Conservation (phyloP, 2,329 filamentous ascomycete genomes). For the Trichoderma sp. region DNA sequence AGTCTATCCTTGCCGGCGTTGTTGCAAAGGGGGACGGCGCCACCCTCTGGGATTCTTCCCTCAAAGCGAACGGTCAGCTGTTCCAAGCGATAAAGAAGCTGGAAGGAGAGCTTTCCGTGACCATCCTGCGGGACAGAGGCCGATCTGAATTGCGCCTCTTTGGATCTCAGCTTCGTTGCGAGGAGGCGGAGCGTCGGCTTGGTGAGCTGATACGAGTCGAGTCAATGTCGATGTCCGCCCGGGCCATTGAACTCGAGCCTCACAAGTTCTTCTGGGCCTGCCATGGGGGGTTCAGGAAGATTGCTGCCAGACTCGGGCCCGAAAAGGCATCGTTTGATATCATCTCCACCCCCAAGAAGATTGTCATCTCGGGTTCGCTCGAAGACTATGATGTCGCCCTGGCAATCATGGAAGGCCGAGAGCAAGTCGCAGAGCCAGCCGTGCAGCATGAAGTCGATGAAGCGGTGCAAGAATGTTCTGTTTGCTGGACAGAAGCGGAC, state of each 20-base stretch:
- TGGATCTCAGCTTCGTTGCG: neutral
- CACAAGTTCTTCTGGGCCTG: conserved; percentile 38
- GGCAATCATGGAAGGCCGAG: conserved; percentile 8
- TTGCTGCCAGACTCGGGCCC: conserved; percentile 35
- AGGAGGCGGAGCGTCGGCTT: conserved; percentile 19
- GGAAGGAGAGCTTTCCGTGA: neutral
- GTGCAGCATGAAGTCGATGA: conserved; percentile 36
- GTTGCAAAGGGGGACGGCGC: neutral
- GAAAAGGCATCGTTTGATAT: conserved; percentile 40
- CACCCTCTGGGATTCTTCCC: neutral
- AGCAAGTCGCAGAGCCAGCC: neutral
- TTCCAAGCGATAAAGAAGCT: conserved; percentile 12
- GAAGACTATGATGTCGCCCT: conserved; percentile 14
- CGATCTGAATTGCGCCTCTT: conserved; percentile 17
- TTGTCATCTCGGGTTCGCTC: conserved; percentile 38
- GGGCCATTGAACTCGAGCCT: conserved; percentile 36
- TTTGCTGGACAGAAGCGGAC: conserved; percentile 44
- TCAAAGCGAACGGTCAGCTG: neutral
- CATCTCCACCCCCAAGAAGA: conserved; percentile 35
- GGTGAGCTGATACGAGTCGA: conserved; percentile 12
- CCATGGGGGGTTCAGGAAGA: conserved; percentile 39
- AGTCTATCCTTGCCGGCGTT: conserved; percentile 9
- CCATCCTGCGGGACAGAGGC: neutral
- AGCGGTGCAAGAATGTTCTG: conserved; percentile 40
- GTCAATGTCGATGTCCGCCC: neutral